A percentile compares a stretch with the other conserved stretches of the same genome.
These are phyloP conservation scores for Botrytis deweyae DNA, from an alignment of 2,329 filamentous ascomycete genomes.

Conservation along the genomic window DNA sequence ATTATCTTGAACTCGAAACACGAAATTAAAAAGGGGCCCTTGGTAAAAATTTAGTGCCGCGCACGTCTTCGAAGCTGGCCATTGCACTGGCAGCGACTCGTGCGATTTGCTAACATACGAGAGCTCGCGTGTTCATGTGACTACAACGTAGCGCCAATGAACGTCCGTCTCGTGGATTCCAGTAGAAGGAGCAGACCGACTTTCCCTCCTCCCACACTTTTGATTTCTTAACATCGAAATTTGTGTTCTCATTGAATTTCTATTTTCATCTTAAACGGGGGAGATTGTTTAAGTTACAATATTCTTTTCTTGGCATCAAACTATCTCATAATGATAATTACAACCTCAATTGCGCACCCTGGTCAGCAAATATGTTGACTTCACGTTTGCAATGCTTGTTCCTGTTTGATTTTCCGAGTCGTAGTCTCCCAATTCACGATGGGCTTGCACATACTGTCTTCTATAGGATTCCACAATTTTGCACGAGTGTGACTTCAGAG, in stretches of 20 bases:
- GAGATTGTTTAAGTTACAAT: not conserved
- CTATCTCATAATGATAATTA: not conserved
- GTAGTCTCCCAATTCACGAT: not conserved
- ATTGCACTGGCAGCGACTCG: not conserved
- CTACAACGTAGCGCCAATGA: not conserved
- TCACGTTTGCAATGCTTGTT: not conserved
- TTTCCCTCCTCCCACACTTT: not conserved
- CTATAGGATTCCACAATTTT: not conserved
- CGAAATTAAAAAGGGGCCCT: not conserved
- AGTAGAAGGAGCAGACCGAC: not conserved
- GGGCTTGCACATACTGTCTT: not conserved
- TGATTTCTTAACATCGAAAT: not conserved
- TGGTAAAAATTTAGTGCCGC: not conserved
- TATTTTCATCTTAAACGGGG: not conserved
- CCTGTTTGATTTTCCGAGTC: not conserved
- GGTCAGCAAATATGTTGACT: not conserved
- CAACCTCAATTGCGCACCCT: not conserved
- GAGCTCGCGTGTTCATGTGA: not conserved
- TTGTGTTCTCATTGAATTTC: not conserved
- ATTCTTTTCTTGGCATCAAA: not conserved
- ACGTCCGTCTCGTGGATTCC: not conserved
- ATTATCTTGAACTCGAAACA: not conserved
- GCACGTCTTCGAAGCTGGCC: not conserved
- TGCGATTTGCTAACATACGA: not conserved
- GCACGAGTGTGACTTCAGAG: not conserved